Conservation (phyloP, 805 yeast genomes). For the Pichia rugopelliculosa region DNA sequence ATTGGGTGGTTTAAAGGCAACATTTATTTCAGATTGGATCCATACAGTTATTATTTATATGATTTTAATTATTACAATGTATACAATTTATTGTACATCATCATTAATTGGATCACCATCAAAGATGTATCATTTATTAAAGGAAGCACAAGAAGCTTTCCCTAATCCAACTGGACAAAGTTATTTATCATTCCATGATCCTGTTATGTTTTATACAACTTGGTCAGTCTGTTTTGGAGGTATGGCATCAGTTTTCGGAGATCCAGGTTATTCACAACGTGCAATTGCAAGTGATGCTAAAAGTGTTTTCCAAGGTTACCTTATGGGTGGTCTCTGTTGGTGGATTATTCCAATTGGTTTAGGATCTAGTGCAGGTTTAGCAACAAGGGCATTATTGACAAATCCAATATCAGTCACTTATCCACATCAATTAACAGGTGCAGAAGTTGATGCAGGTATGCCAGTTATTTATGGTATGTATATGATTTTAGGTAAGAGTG, state of each 20-base stretch:
- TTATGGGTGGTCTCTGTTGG: slow-evolving; percentile 33
- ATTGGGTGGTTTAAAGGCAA: slow-evolving; percentile 47
- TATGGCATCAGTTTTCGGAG: slow-evolving; percentile 21
- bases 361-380: slow-evolving; percentile 39
- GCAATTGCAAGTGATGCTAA: slow-evolving; percentile 35
- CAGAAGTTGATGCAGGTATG: slow-evolving; percentile 34
- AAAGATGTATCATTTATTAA: slow-evolving; percentile 35
- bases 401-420: slow-evolving; percentile 33
- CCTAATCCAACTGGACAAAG: slow-evolving; percentile 28
- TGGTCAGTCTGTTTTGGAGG: slow-evolving; percentile 30
- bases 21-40: slow-evolving; percentile 46
- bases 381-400: slow-evolving; percentile 28
- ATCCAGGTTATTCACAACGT: slow-evolving; percentile 30
- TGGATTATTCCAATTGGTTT: slow-evolving; percentile 30
- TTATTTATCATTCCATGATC: slow-evolving; percentile 27
- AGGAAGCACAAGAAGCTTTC: slow-evolving; percentile 26
- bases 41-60: slow-evolving; percentile 35
- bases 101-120: slow-evolving; percentile 38
- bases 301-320: slow-evolving; percentile 30
- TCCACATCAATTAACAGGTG: slow-evolving; percentile 32
- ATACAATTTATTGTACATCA: slow-evolving; percentile 31
- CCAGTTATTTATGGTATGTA: slow-evolving; percentile 31
- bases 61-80: slow-evolving; percentile 27
- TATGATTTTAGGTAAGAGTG: slow-evolving; percentile 32
- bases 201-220: slow-evolving; percentile 26